phyloP scores from a whole-genome alignment of 345 rosid species.

The Melaleuca quinquenervia region DNA sequence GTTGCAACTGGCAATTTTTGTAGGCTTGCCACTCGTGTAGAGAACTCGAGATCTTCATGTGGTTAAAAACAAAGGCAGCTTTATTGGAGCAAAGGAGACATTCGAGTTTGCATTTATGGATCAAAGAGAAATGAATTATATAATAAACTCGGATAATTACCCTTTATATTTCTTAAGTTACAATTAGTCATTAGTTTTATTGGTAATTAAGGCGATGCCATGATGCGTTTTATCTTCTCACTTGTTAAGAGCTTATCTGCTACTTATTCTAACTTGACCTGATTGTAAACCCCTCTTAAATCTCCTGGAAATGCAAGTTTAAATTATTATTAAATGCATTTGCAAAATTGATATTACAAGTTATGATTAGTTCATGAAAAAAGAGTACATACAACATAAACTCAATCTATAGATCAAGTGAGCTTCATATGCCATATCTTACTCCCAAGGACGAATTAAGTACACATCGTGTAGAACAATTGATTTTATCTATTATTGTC shows the following conservation, averaged over 20 bases:
- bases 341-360: background rate
- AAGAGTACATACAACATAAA: background rate
- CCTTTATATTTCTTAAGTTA: background rate
- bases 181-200: background rate
- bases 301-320: background rate
- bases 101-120: background rate
- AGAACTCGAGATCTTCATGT: background rate
- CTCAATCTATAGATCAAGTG: background rate
- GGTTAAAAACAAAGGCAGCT: background rate
- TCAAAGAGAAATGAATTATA: background rate
- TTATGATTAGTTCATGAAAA: background rate
- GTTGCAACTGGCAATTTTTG: background rate
- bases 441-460: background rate
- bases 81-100: background rate
- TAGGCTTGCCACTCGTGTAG: background rate
- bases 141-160: background rate
- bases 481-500: background rate
- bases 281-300: background rate
- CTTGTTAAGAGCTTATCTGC: background rate
- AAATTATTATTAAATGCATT: background rate
- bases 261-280: background rate
- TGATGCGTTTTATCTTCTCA: background rate
- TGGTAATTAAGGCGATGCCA: background rate
- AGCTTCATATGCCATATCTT: background rate
- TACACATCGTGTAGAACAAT: background rate